Base-by-base conservation (phyloP, 257 asterid genomes). In the Marsdenia floribunda region DNA sequence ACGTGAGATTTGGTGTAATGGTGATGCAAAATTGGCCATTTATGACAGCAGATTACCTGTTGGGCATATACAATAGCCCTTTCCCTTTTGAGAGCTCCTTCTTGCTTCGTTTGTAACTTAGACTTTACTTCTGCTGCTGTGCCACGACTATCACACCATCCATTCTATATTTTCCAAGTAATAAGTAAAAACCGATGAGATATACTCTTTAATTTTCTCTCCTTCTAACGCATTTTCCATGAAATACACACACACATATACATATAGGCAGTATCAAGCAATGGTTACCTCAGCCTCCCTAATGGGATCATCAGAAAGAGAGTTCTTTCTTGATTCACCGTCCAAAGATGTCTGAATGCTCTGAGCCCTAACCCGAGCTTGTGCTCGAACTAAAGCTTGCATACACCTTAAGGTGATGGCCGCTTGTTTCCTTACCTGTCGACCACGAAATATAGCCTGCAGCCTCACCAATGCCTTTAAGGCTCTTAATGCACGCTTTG, bases 401-500 rank as follows among this genome's bases (percentile, higher is more conserved):
- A 95, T 95, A 70, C 97, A 92, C 82, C 89, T 82, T 11, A 95
- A 85, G 13, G 97, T 95, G 24, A 87, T 87, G 0, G 89, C 98
- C 37, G 96, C 98, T 82, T 95, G 96, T 79, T 88, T 90, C 72
- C 99, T 85, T 8, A 95, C 96, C 0, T 85, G 80, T 19, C 94
- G 82, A 1, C 98, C 99, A 0, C 99, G 93, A 47, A 95, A 93
- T 60, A 92, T 88, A 8, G 99, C 98, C 85, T 95, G 98, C 42
- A 95, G 86, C 68, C 97, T 82, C n/a, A 95, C 99, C 73, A 95
- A 72, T 3, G 97, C 96, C 82, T 74, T 92, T 75, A 95, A 71
- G 19, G 99, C 99, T 86, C 94, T 87, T 76, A 95, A 81, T 58
- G 98, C 99, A 0, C 96, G 90, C 58, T 87, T 87, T 19, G 99